Evolutionary conservation across 2,329 filamentous ascomycete genomes (phyloP), one percentile per base, ranked within the genome.

Genomic region (Trichothecium roseum): DNA sequence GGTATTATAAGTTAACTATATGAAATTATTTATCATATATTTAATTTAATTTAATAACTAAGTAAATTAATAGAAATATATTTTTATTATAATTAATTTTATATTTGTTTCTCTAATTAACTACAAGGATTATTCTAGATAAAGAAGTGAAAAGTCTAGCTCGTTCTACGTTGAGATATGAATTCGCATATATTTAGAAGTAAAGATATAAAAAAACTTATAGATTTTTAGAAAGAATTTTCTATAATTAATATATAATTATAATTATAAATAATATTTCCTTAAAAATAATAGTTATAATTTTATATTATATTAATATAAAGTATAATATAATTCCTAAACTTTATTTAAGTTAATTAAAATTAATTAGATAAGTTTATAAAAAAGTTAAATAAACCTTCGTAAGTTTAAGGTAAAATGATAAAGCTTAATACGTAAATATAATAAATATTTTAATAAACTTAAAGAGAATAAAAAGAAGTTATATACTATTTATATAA

Each of bases 291-390:
- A 26, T 16, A 37, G 5, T 10, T 17, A 34, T 32, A 34, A 22
- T 35, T 8, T 20, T n/a, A 41, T 39, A 38, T 36, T 34, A 39
- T 35, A 22, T 32, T 39, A 29, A 20, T 39, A 39, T 18, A 30
- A 37, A 35, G 28, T 35, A 28, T 34, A 37, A 35, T 15, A 27
- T 20, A n/a, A 20, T 34, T 37, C n/a, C 34, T 33, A 15, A 30
- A 34, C 18, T 35, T 34, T 29, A 22, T 15, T 37, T 32, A 13
- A 8, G 7, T 33, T 12, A 29, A 37, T 3, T 37, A 33, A 20
- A 15, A 35, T n/a, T n/a, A n/a, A n/a, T n/a, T n/a, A n/a, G n/a
- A n/a, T n/a, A n/a, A n/a, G n/a, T n/a, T n/a, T n/a, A n/a, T n/a
- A n/a, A n/a, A n/a, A n/a, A n/a, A n/a, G n/a, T n/a, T n/a, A n/a